A percentile compares a stretch with the other conserved stretches of the same genome.
Conservation (phyloP, 2,329 filamentous ascomycete genomes). For the Scopulariopsis brevicaulis region DNA sequence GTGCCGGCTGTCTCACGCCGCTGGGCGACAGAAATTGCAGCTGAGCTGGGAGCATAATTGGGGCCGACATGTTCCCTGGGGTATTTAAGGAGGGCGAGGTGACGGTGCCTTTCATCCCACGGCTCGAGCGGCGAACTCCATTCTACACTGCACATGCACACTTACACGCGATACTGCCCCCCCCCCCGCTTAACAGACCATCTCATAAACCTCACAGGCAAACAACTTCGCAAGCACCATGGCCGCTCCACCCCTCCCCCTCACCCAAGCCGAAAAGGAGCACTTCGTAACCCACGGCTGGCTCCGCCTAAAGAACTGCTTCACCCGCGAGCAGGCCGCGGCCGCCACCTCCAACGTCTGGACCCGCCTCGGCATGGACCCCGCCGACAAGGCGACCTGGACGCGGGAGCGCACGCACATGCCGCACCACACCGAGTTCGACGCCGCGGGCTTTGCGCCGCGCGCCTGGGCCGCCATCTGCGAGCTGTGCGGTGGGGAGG, state of each 20-base stretch:
- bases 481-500: slow-evolving; percentile 53
- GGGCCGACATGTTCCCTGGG: too few relatives aligned
- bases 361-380: slow-evolving; percentile 54
- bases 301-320: slow-evolving; percentile 19
- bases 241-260: slow-evolving; percentile 8
- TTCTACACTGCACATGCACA: too few relatives aligned
- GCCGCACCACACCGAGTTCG: slow-evolving; percentile 45
- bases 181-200: background rate
- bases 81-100: too few relatives aligned
- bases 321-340: slow-evolving; percentile 24
- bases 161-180: background rate
- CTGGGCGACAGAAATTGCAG: too few relatives aligned
- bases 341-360: slow-evolving; percentile 35
- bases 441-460: slow-evolving; percentile 45
- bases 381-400: slow-evolving; percentile 55
- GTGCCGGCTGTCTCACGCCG: too few relatives aligned
- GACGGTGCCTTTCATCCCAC: too few relatives aligned
- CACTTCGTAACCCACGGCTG: slow-evolving; percentile 28
- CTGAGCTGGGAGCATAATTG: too few relatives aligned
- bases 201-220: background rate
- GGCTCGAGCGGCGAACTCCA: too few relatives aligned
- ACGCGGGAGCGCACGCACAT: slow-evolving; percentile 50
- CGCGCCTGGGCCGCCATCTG: slow-evolving; percentile 56
- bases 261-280: slow-evolving; percentile 26
- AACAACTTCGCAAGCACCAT: background rate